Percentiles rank a stretch among this genome's conserved stretches.
Evolutionary conservation across 164 flowering plant species (phyloP).

Genomic region (Umbilicus rupestris): DNA sequence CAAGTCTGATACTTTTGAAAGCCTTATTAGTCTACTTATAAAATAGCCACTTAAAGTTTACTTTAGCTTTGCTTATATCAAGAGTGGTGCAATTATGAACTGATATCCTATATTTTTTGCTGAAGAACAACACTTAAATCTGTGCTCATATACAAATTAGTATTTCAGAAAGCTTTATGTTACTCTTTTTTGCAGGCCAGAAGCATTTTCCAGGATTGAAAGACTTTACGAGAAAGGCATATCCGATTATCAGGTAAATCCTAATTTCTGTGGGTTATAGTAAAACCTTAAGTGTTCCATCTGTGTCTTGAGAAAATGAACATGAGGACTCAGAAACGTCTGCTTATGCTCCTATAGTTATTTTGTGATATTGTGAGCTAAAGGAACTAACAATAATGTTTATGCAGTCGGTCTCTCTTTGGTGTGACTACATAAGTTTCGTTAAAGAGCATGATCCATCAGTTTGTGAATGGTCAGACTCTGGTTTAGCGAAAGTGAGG

Average conservation of each 20-base stretch:
- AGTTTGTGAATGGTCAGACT: conserved; percentile 35
- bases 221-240: conserved; percentile 70
- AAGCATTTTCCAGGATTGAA: conserved; percentile 38
- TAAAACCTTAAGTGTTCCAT: background rate
- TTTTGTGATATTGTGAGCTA: background rate
- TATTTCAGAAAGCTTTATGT: background rate
- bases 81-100: background rate
- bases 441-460: conserved; percentile 57
- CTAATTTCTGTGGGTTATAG: background rate
- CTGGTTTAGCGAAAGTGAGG: conserved; percentile 63
- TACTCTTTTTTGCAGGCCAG: conserved; percentile 34
- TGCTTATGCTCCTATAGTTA: background rate
- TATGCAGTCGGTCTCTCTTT: conserved; percentile 81
- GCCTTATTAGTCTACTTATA: background rate
- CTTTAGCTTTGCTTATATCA: background rate
- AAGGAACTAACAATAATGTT: conserved; percentile 10
- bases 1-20: no score
- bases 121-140: background rate
- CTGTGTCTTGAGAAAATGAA: conserved; percentile 1
- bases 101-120: background rate
- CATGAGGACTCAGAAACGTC: background rate
- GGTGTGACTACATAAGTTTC: conserved; percentile 83
- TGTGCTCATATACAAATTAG: background rate
- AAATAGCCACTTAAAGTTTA: background rate
- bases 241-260: conserved; percentile 74